Percentiles rank a stretch among this genome's conserved stretches.
phyloP scores from a whole-genome alignment of 805 yeast genomes.

The Grigorovia yakushimaensis region DNA sequence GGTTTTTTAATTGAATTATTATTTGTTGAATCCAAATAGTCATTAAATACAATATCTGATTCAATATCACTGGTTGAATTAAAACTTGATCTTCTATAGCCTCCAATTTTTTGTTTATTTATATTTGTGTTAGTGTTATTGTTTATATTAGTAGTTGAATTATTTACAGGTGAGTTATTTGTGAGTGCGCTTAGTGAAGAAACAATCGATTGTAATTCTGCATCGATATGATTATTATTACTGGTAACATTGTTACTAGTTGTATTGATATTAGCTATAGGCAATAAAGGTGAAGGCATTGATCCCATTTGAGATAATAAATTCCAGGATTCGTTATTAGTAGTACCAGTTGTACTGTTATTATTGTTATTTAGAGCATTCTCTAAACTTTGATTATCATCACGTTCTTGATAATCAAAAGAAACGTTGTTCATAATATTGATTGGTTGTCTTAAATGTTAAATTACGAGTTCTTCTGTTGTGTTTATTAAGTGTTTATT shows the following conservation, averaged over 20 bases:
- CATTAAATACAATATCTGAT: constrained; percentile 13
- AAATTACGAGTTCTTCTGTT: no score
- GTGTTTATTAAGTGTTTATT: no score
- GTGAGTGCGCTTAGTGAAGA: constrained; percentile 30
- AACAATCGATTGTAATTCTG: constrained; percentile 29
- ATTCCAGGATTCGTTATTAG: constrained; percentile 5
- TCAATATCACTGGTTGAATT: constrained; percentile 17
- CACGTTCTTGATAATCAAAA: no score
- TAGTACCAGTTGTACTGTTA: no score
- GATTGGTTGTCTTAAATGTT: no score
- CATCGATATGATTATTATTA: constrained; percentile 16
- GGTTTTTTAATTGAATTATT: constrained; percentile 10
- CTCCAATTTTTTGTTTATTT: constrained; percentile 18
- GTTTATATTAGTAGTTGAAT: neutral
- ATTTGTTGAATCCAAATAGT: constrained; percentile 1
- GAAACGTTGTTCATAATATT: no score
- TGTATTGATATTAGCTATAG: neutral
- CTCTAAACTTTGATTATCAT: no score
- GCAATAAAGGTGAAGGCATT: neutral
- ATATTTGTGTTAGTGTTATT: constrained; percentile 2
- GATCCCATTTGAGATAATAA: neutral
- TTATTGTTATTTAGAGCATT: no score
- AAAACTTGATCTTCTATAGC: constrained; percentile 26
- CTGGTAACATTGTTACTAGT: neutral
- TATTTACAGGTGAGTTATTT: constrained; percentile 9